These are phyloP conservation scores for Triadica sebifera DNA, from an alignment of 345 rosid genomes.

Conservation along the genomic window DNA sequence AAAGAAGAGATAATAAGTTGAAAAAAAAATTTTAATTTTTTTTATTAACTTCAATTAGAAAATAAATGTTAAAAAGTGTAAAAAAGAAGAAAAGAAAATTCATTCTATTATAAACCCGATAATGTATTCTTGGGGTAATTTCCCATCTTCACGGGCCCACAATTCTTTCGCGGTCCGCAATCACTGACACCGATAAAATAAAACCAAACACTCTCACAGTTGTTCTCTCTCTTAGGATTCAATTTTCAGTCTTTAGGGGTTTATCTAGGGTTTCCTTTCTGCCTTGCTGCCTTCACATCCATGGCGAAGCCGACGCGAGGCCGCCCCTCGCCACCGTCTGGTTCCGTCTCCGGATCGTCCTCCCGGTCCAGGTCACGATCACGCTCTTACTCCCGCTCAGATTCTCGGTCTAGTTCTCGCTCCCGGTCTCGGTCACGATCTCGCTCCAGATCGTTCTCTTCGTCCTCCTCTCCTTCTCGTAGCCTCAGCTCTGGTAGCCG, in stretches of 20 bases:
- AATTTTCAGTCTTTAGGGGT: conserved; percentile 24
- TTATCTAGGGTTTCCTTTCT: conserved; percentile 46
- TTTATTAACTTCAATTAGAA: no score
- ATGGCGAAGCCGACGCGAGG: conserved; percentile 83
- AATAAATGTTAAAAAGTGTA: no score
- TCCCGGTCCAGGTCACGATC: conserved; percentile 36
- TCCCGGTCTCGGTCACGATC: conserved; percentile 46
- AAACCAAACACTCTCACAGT: not conserved
- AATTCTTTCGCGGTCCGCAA: not conserved
- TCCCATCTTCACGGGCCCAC: not conserved
- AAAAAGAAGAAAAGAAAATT: no score
- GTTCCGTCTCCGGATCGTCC: conserved; percentile 50
- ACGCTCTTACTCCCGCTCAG: conserved; percentile 41
- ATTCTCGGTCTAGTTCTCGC: conserved; percentile 48
- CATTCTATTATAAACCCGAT: no score
- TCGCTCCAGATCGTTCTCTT: conserved; percentile 43
- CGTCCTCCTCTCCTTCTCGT: conserved; percentile 71
- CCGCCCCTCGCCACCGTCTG: conserved; percentile 57
- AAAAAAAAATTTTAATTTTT: no score
- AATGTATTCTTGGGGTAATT: not conserved
- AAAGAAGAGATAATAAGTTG: no score
- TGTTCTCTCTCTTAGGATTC: not conserved
- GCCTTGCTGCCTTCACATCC: conserved; percentile 3
- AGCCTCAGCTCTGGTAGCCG: conserved; percentile 55
- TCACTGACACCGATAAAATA: not conserved